Evolutionary conservation across 148 eudicot genomes (phyloP), one percentile per base, ranked within the genome.

Genomic region (Euryodendron excelsum): DNA sequence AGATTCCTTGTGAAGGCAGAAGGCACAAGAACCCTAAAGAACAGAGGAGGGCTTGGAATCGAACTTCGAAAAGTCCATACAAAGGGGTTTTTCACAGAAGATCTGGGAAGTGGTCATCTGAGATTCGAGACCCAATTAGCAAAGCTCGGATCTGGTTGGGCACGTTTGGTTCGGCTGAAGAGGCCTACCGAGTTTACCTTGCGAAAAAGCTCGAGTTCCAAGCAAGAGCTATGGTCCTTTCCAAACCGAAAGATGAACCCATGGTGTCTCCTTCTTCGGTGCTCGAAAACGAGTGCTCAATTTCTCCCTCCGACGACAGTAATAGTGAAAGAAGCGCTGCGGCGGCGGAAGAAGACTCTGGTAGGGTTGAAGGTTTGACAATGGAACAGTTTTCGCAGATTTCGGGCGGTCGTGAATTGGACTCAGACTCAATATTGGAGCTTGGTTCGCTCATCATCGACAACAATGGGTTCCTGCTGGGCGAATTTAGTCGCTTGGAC

Each of bases 81-180:
- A 50, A 27, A 4, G 78, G 78, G 23, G 78, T 72, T 5, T 27
- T 62, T 28, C 61, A 33, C 27, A 3, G 76, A 28, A 56, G 25
- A 17, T 75, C 47, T 50, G 78, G 78, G 30, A 73, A 44, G 31
- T 76, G 79, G 79, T 41, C 71, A 7, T 45, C 79, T 1, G 78
- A 75, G 78, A 75, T 75, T 20, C 69, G 78, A 2, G 68, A 75
- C 69, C 78, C 78, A 8, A 25, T 75, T 21, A 11, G 13, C 14
- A 61, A 44, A 37, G 47, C 34, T 0, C 64, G 78, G 58, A 20
- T 75, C 58, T 76, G 72, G 79, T 31, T 76, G 9, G 79, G 79
- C 41, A 76, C 79, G 25, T 76, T 76, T 23, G 72, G 21, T 10
- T 37, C 79, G 0, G 71, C 70, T 10, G 79, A 76, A 34, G 70